These are phyloP conservation scores for Penicillium ucsense DNA, from an alignment of 495 filamentous ascomycete genomes.

Conservation along the genomic window DNA sequence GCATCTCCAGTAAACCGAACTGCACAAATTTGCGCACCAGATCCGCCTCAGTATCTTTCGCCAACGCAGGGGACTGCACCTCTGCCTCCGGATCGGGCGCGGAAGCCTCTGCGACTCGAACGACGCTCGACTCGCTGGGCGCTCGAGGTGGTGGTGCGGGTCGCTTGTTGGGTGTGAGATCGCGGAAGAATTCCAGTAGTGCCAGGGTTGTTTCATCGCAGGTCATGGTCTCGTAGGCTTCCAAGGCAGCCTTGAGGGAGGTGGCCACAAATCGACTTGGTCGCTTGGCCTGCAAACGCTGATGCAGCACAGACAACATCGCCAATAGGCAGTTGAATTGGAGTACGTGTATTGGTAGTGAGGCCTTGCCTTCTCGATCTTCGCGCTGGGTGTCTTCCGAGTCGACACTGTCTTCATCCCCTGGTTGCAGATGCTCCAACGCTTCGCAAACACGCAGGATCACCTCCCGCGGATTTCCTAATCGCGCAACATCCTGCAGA, in stretches of 20 bases:
- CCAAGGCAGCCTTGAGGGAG: constrained; percentile 66
- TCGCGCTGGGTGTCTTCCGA: constrained; percentile 36
- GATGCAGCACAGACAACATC: constrained; percentile 78
- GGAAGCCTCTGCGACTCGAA: constrained; percentile 33
- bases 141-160: constrained; percentile 65
- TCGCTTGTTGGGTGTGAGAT: constrained; percentile 59
- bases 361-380: constrained; percentile 4
- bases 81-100: constrained; percentile 80
- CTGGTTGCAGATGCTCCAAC: constrained; percentile 48
- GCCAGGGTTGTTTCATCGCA: constrained; percentile 60
- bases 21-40: constrained; percentile 66
- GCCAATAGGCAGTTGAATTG: constrained; percentile 69
- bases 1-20: constrained; percentile 73
- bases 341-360: constrained; percentile 23
- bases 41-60: constrained; percentile 42
- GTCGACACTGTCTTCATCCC: constrained; percentile 40
- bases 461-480: constrained; percentile 91
- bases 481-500: constrained; percentile 64
- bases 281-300: constrained; percentile 78
- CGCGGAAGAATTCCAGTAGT: constrained; percentile 65
- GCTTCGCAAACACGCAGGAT: constrained; percentile 79
- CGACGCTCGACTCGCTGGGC: constrained; percentile 40
- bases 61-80: constrained; percentile 38
- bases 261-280: constrained; percentile 91
- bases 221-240: constrained; percentile 50